These are phyloP conservation scores for Rhododendron kiyosumense DNA, from an alignment of 148 eudicot species.

Conservation along the genomic window DNA sequence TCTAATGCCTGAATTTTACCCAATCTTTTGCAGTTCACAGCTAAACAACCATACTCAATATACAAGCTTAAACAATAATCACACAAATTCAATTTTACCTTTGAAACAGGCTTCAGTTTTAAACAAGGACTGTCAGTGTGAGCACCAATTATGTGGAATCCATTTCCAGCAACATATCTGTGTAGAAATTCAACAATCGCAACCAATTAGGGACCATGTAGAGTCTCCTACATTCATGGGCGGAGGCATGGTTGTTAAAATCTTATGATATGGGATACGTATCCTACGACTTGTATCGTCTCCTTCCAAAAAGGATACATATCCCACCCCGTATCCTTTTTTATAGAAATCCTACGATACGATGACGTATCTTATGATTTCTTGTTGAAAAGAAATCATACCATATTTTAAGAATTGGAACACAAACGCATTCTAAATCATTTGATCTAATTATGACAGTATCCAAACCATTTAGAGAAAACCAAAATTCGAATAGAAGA, in stretches of 20 bases:
- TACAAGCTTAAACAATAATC: neutral
- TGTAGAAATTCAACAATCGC: constrained; percentile 6
- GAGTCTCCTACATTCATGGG: neutral
- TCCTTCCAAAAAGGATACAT: too few relatives aligned
- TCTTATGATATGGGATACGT: too few relatives aligned
- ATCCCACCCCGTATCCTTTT: too few relatives aligned
- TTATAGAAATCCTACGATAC: too few relatives aligned
- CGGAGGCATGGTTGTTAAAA: neutral
- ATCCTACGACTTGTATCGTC: too few relatives aligned
- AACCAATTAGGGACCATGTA: neutral
- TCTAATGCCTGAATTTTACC: neutral
- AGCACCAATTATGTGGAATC: constrained; percentile 83
- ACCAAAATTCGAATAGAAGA: too few relatives aligned
- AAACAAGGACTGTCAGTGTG: constrained; percentile 98
- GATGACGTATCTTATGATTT: too few relatives aligned
- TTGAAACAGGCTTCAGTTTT: constrained; percentile 84
- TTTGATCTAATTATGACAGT: too few relatives aligned
- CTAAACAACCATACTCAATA: neutral
- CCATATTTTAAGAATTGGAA: too few relatives aligned
- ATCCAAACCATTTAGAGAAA: too few relatives aligned
- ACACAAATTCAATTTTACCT: constrained; percentile 40
- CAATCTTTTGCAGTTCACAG: neutral
- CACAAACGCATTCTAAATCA: too few relatives aligned
- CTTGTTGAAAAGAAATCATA: too few relatives aligned
- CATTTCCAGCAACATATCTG: constrained; percentile 94